phyloP scores from a whole-genome alignment of 208 protist genomes.

The Trichomonas tenax region DNA sequence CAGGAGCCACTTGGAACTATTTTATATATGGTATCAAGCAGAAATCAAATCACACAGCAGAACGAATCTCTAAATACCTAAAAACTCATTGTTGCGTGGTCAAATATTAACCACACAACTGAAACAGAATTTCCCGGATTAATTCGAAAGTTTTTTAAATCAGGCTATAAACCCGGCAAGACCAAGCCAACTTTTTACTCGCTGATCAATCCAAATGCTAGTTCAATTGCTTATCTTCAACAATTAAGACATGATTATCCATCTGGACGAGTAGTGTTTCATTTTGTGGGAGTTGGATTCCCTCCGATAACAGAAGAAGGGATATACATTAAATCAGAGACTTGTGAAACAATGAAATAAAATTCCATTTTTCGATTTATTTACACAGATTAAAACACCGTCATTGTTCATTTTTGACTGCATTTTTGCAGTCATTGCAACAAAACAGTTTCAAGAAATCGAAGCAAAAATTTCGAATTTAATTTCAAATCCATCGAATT shows the following conservation, averaged over 20 bases:
- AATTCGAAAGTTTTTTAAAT: not conserved
- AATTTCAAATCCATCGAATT: not conserved
- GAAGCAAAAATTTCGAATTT: not conserved
- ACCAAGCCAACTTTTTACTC: not conserved
- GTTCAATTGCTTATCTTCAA: not conserved
- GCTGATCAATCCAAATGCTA: not conserved
- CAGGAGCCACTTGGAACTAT: not conserved
- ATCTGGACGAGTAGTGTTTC: not conserved
- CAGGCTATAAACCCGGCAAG: not conserved
- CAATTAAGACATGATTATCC: not conserved
- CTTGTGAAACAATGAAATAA: not conserved
- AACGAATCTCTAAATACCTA: not conserved
- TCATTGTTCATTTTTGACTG: not conserved
- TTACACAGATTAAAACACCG: not conserved
- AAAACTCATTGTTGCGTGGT: not conserved
- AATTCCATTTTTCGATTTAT: not conserved
- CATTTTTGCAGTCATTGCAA: not conserved
- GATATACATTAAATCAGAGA: not conserved
- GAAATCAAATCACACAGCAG: not conserved
- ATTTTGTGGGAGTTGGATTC: not conserved
- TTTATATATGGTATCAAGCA: not conserved
- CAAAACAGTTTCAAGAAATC: not conserved
- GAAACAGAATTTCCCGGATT: not conserved
- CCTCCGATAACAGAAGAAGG: not conserved
- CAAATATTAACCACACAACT: not conserved